Percentiles rank a stretch among this genome's conserved stretches.
Evolutionary conservation across 2,329 filamentous ascomycete genomes (phyloP).

Genomic region (Aureobasidium sp.): DNA sequence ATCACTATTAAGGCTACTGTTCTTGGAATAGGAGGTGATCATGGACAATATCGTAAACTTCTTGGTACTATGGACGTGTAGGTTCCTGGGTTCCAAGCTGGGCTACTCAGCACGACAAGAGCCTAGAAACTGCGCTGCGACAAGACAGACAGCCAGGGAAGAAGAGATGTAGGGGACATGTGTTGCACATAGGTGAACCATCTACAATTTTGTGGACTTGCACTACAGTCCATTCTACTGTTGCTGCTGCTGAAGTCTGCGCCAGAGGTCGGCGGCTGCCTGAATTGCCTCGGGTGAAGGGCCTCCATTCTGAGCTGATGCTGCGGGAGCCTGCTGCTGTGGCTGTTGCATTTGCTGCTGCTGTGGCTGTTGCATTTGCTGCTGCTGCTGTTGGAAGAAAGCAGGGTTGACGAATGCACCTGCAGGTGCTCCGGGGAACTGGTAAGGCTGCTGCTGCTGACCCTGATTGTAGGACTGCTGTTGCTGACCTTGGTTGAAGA

Average conservation of each 20-base stretch:
- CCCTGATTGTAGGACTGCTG: conserved; percentile 11
- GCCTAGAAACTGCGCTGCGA: not conserved
- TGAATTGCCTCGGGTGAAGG: conserved; percentile 6
- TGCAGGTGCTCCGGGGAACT: conserved; percentile 6
- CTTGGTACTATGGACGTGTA: not conserved
- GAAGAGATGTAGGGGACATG: not conserved
- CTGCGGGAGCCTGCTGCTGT: conserved; percentile 20
- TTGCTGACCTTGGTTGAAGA: conserved; percentile 10
- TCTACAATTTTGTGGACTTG: not conserved
- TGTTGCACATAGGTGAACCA: not conserved
- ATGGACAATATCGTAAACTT: not conserved
- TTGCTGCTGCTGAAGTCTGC: conserved; percentile 10
- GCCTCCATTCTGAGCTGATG: not conserved
- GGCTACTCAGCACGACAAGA: not conserved
- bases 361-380: conserved; percentile 16
- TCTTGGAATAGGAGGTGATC: not conserved
- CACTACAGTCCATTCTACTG: not conserved
- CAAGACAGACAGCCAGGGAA: not conserved
- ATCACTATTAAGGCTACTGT: not conserved
- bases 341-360: conserved; percentile 14
- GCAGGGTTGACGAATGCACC: conserved; percentile 28
- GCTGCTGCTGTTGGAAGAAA: conserved; percentile 22
- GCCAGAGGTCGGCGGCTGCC: conserved; percentile 7
- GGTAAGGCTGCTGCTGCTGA: conserved; percentile 6
- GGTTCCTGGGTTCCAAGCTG: not conserved